A percentile compares a stretch with the other conserved stretches of the same genome.
Conservation (phyloP, 2,329 filamentous ascomycete species). For the Aspergillus sp. region DNA sequence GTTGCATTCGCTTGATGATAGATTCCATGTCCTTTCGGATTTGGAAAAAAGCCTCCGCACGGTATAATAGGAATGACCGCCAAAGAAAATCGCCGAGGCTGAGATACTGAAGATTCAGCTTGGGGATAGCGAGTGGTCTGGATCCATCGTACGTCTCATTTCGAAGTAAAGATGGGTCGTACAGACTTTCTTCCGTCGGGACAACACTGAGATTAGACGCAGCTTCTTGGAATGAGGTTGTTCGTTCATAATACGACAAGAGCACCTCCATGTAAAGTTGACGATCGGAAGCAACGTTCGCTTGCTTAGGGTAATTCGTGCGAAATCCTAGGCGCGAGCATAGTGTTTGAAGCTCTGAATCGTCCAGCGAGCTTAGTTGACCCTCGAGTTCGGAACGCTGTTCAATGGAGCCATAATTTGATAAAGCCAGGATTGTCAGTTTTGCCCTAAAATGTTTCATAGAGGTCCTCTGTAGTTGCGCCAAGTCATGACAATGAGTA, state of each 20-base stretch:
- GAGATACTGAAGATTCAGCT: constrained; percentile 92
- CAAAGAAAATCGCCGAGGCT: constrained; percentile 96
- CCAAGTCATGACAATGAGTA: constrained; percentile 72
- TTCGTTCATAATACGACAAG: constrained; percentile 71
- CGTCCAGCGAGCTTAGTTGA: constrained; percentile 70
- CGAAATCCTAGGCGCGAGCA: constrained; percentile 73
- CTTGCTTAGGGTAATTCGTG: constrained; percentile 74
- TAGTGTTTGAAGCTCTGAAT: constrained; percentile 71
- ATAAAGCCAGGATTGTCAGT: constrained; percentile 83
- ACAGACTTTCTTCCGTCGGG: constrained; percentile 80
- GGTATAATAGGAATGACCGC: constrained; percentile 85
- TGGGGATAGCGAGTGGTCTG: constrained; percentile 83
- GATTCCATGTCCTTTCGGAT: constrained; percentile 89
- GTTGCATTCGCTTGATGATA: constrained; percentile 74
- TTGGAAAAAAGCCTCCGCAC: constrained; percentile 88
- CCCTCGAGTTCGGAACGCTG: constrained; percentile 74
- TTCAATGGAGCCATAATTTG: constrained; percentile 87
- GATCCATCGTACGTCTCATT: constrained; percentile 88
- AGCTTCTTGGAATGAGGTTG: constrained; percentile 77
- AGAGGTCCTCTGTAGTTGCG: constrained; percentile 74
- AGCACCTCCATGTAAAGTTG: constrained; percentile 63
- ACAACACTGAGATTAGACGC: constrained; percentile 69
- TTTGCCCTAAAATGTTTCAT: constrained; percentile 86
- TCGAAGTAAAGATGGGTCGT: constrained; percentile 73
- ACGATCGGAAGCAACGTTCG: constrained; percentile 63